phyloP scores from a whole-genome alignment of 371 early-diverging fungal genomes.

The Mucor sp. region DNA sequence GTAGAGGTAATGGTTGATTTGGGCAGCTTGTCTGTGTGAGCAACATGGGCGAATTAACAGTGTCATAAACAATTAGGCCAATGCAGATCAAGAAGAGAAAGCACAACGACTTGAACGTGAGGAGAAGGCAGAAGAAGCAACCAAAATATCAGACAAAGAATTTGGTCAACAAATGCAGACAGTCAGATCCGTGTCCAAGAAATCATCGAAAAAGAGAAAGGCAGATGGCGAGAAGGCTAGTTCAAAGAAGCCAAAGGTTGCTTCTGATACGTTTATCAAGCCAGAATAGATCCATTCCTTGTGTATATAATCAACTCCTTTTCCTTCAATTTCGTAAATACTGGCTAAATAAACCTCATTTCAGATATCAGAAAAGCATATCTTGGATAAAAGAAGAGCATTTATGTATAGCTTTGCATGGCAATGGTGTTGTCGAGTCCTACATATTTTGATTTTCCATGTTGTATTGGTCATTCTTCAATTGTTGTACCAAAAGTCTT shows the following conservation, averaged over 20 bases:
- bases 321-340: background rate
- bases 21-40: no score
- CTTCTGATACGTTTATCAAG: constrained; percentile 18
- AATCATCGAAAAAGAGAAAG: constrained; percentile 17
- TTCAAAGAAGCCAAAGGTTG: constrained; percentile 11
- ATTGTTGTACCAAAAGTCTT: no score
- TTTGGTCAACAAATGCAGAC: constrained; percentile 27
- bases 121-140: constrained; percentile 20
- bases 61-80: background rate
- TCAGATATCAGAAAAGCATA: background rate
- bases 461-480: no score
- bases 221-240: background rate
- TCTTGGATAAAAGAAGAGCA: no score
- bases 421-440: background rate
- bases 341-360: background rate
- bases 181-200: constrained; percentile 19
- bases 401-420: background rate
- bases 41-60: no score
- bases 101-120: constrained; percentile 29
- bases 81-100: constrained; percentile 16
- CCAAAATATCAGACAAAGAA: constrained; percentile 22
- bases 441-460: no score
- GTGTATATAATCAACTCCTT: background rate
- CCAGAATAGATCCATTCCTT: constrained; percentile 22
- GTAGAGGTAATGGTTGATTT: constrained; percentile 35